Conservation (phyloP, 2,329 filamentous ascomycete genomes). For the Intubia oerlemansii region DNA sequence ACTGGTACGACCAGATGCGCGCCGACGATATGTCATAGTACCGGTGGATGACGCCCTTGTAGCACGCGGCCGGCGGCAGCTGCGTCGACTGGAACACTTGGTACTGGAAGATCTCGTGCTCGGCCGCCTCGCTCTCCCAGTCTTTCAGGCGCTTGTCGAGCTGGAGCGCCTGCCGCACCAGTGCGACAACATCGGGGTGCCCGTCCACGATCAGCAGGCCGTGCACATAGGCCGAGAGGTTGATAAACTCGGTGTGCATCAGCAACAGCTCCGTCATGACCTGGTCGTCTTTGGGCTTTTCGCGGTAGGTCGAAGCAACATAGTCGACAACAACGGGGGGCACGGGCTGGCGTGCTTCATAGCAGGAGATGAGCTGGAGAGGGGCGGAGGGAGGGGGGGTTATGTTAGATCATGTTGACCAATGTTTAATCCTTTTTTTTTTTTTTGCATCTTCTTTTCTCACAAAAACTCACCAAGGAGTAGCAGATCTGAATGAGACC, state of each 20-base stretch:
- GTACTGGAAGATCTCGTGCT: conserved; percentile 18
- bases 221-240: conserved; percentile 17
- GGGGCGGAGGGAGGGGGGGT: no score
- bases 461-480: conserved; percentile 35
- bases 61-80: conserved; percentile 21
- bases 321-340: conserved; percentile 22
- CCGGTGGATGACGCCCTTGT: conserved; percentile 29
- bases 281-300: conserved; percentile 15
- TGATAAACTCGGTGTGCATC: conserved; percentile 18
- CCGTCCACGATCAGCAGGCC: conserved; percentile 17
- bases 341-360: no score
- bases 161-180: conserved; percentile 18
- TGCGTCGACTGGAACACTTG: conserved; percentile 12
- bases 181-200: conserved; percentile 12
- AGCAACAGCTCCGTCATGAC: conserved; percentile 19
- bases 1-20: conserved; percentile 36
- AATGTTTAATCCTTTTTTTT: no score
- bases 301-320: conserved; percentile 15
- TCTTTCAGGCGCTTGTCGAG: conserved; percentile 18
- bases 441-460: no score
- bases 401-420: no score
- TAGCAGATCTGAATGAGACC: conserved; percentile 33
- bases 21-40: conserved; percentile 32
- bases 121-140: conserved; percentile 14
- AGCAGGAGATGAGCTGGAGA: no score